phyloP scores from a whole-genome alignment of 306 rosid genomes.

The Citrullus amarus region DNA sequence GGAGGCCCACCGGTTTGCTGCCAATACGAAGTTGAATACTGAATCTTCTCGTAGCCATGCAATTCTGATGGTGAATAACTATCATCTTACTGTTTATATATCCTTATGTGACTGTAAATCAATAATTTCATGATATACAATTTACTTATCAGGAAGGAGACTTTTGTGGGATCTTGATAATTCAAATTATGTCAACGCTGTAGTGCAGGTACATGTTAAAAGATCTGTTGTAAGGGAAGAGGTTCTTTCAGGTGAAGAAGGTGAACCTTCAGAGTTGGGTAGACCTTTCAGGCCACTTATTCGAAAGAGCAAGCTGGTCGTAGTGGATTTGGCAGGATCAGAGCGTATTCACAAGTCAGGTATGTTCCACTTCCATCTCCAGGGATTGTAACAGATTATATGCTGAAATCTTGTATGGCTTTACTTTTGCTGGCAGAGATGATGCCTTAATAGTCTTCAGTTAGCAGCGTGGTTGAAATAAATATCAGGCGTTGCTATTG shows the following conservation, averaged over 20 bases:
- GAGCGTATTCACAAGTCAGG: conserved; percentile 98
- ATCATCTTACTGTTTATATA: conserved; percentile 6
- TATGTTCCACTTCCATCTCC: conserved; percentile 11
- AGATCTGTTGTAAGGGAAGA: conserved; percentile 67
- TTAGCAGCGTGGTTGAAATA: background rate
- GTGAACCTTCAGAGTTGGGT: conserved; percentile 53
- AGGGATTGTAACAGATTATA: background rate
- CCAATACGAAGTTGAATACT: conserved; percentile 87
- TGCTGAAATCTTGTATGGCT: background rate
- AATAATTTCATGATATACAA: background rate
- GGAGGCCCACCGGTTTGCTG: conserved; percentile 81
- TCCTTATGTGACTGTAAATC: conserved; percentile 2
- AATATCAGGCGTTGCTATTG: background rate
- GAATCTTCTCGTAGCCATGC: conserved; percentile 99
- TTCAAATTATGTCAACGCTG: conserved; percentile 11
- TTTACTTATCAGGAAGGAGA: background rate
- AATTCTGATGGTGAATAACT: conserved; percentile 65
- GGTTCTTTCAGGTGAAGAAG: conserved; percentile 42
- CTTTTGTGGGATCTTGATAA: conserved; percentile 20
- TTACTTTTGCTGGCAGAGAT: background rate
- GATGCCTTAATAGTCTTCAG: background rate
- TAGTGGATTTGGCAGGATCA: conserved; percentile 97
- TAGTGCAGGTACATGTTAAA: conserved; percentile 68
- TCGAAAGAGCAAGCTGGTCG: conserved; percentile 84
- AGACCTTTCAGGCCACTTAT: conserved; percentile 72